Base-by-base conservation (phyloP, 331 rosid genomes). In the Telfairia occidentalis region DNA sequence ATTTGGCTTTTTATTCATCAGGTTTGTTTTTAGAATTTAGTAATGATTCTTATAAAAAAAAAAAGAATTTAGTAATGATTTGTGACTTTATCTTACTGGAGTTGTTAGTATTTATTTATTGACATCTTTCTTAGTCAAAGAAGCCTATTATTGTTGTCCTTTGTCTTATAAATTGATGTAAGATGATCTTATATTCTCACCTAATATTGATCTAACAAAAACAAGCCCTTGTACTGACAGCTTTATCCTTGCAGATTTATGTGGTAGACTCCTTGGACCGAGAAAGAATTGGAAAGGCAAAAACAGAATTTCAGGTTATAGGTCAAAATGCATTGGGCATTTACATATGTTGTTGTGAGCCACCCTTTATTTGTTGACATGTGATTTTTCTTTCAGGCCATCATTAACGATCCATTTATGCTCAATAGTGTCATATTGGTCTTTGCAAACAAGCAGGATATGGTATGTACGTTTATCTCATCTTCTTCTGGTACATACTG, bases 361-460 rank as follows among this genome's bases (percentile, higher is more conserved):
- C 37, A 37, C 37, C 71, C 65, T 61, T 60, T 81, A 66, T 70
- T 55, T 80, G 71, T 71, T 82, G 53, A 58, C 75, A 60, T 69
- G 35, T 61, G 67, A 45, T 53, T 77, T 45, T 78, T 71, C 45
- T 76, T 84, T 86, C 97, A 93, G 98, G 87, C 95, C 48, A 93
- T 93, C 83, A 91, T 93, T 82, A 91, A 84, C 76, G 98, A 93
- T 76, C 98, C 98, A 1, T 93, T 93, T 81, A 93, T 93, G 98
- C 96, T 91, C 82, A 91, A 88, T 76, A 91, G 97, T 82, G 92
- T 88, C 85, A 89, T 93, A 81, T 84, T 93, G 90, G 96, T 93
- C 77, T 93, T 93, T 81, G 98, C 98, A 30, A 93, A 93, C 77
- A 93, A 93, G 84, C 98, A 93, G 61, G 98, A 93, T 83, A 85